phyloP scores from a whole-genome alignment of 345 rosid genomes.

The Cardamine resedifolia region DNA sequence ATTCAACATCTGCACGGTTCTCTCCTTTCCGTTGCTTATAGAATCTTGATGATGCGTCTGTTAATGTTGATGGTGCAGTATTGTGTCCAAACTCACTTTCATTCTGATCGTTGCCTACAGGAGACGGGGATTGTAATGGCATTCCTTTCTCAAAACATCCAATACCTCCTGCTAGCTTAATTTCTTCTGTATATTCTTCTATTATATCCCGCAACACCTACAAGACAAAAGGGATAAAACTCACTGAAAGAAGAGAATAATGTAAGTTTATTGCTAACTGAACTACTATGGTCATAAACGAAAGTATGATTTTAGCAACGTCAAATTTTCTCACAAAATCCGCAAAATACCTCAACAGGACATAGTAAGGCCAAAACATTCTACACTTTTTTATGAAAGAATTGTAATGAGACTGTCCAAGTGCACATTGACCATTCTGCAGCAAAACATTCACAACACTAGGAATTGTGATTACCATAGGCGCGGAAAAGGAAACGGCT shows the following conservation, averaged over 20 bases:
- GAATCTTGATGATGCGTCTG: slow-evolving; percentile 35
- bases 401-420: neutral
- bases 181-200: slow-evolving; percentile 77
- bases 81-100: slow-evolving; percentile 35
- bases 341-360: neutral
- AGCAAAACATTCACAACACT: slow-evolving; percentile 9
- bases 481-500: neutral
- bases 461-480: neutral
- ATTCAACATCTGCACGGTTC: slow-evolving; percentile 35
- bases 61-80: slow-evolving; percentile 36
- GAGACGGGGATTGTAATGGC: slow-evolving; percentile 34
- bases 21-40: slow-evolving; percentile 36
- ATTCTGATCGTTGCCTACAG: slow-evolving; percentile 31
- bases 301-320: neutral
- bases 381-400: neutral
- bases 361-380: neutral
- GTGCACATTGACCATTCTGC: neutral
- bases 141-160: slow-evolving; percentile 68
- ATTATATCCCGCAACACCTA: slow-evolving; percentile 88
- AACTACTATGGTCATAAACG: neutral
- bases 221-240: slow-evolving; percentile 14
- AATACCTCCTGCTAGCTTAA: slow-evolving; percentile 85
- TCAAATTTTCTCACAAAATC: slow-evolving; percentile 1
- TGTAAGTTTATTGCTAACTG: neutral
- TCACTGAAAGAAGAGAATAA: neutral